Conservation (phyloP, 768 basidiomycete genomes). For the Tricholoma furcatifolium region DNA sequence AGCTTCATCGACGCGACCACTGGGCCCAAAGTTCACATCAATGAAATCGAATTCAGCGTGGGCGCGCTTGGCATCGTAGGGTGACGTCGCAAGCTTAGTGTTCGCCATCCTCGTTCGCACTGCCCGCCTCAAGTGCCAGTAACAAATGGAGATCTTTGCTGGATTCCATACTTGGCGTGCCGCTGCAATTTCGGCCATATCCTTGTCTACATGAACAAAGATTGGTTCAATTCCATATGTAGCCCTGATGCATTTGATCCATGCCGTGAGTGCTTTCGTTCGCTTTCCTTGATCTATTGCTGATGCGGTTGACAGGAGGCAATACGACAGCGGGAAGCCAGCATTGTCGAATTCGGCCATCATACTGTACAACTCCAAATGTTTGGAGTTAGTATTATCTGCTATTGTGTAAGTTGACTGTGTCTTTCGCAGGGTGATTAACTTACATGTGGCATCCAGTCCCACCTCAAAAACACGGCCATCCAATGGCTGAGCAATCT, state of each 20-base stretch:
- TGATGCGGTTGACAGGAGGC: slow-evolving; percentile 20
- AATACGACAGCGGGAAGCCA: slow-evolving; percentile 25
- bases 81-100: no score
- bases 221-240: slow-evolving; percentile 12
- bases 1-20: no score
- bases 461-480: slow-evolving; percentile 21
- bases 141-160: slow-evolving; percentile 16
- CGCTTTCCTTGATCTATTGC: slow-evolving; percentile 19
- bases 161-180: slow-evolving; percentile 12
- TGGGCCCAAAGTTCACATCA: no score
- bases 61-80: slow-evolving; percentile 19
- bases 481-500: slow-evolving; percentile 13
- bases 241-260: slow-evolving; percentile 11
- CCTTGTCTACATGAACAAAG: no score
- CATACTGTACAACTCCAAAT: slow-evolving; percentile 24
- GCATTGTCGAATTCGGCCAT: slow-evolving; percentile 22
- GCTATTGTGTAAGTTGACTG: neutral
- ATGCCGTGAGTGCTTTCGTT: slow-evolving; percentile 17
- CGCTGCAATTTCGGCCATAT: slow-evolving; percentile 18
- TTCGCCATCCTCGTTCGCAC: slow-evolving; percentile 16
- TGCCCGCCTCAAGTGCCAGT: slow-evolving; percentile 22
- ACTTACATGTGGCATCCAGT: slow-evolving; percentile 21
- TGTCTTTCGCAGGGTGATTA: neutral
- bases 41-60: slow-evolving; percentile 2
- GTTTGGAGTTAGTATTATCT: slow-evolving; percentile 24